phyloP scores from a whole-genome alignment of 2,329 filamentous ascomycete species.

The Fusarium subtropicale region DNA sequence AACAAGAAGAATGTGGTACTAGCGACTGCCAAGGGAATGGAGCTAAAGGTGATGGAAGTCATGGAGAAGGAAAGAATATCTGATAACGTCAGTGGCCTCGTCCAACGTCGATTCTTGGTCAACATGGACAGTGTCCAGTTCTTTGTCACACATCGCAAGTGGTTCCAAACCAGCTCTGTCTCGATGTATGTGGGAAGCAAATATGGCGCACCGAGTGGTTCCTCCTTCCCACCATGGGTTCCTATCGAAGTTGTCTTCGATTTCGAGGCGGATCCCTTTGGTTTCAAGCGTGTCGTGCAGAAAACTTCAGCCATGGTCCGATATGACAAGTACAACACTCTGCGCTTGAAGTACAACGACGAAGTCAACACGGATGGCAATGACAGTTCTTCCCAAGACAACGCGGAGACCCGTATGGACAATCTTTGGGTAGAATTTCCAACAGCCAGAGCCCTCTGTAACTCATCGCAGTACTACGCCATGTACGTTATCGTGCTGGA shows the following conservation, averaged over 20 bases:
- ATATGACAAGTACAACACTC: constrained; percentile 98
- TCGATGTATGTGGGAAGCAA: constrained; percentile 95
- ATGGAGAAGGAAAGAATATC: constrained; percentile 96
- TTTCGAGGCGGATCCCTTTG: constrained; percentile 91
- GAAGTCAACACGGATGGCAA: constrained; percentile 78
- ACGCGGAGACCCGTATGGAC: constrained; percentile 84
- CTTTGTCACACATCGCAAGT: constrained; percentile 95
- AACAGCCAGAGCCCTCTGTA: constrained; percentile 92
- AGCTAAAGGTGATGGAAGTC: constrained; percentile 95
- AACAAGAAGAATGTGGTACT: constrained; percentile 96
- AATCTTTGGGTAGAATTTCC: constrained; percentile 98
- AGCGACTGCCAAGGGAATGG: constrained; percentile 97
- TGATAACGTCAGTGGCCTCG: constrained; percentile 92
- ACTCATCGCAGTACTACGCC: constrained; percentile 96
- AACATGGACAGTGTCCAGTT: constrained; percentile 99
- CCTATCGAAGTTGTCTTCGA: constrained; percentile 99
- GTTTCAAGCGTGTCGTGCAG: constrained; percentile 97
- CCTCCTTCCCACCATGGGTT: constrained; percentile 97
- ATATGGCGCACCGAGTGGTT: constrained; percentile 86
- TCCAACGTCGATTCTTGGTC: constrained; percentile 92
- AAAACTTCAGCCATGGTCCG: constrained; percentile 94
- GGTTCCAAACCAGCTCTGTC: constrained; percentile 83
- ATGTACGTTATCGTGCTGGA: constrained; percentile 99
- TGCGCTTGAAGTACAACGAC: constrained; percentile 97
- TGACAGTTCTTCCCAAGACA: constrained; percentile 63